Evolutionary conservation across 2,329 filamentous ascomycete genomes (phyloP).

Genomic region (Aspergillus pseudotamarii): DNA sequence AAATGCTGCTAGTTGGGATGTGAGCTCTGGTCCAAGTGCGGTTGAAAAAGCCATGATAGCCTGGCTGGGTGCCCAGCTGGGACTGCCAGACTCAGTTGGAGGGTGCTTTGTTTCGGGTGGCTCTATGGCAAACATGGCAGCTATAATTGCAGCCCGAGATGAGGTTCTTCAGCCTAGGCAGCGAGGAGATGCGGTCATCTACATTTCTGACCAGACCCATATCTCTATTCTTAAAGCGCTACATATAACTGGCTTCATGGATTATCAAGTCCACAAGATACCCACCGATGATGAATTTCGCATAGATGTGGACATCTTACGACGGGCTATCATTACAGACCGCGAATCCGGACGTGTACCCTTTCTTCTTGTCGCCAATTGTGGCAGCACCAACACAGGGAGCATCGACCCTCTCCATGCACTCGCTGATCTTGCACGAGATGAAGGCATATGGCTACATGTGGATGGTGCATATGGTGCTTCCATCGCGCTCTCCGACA

Average conservation of each 20-base stretch:
- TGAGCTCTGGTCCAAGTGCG: no score
- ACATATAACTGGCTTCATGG: slow-evolving; percentile 18
- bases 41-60: no score
- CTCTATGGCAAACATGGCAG: slow-evolving; percentile 27
- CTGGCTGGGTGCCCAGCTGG: no score
- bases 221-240: slow-evolving; percentile 18
- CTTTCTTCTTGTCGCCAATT: slow-evolving; percentile 23
- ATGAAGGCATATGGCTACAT: slow-evolving; percentile 26
- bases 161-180: slow-evolving; percentile 7
- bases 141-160: slow-evolving; percentile 23
- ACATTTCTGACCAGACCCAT: slow-evolving; percentile 24
- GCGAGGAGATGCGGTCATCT: slow-evolving; percentile 12
- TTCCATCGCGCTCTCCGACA: slow-evolving; percentile 20
- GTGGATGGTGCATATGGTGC: slow-evolving; percentile 28
- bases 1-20: no score
- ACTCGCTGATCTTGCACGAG: slow-evolving; percentile 12
- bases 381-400: slow-evolving; percentile 23
- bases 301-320: slow-evolving; percentile 2
- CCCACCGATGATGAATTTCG: slow-evolving; percentile 12
- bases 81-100: slow-evolving; percentile 4
- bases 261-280: slow-evolving; percentile 18
- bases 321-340: slow-evolving; percentile 11
- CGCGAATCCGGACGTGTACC: slow-evolving; percentile 7
- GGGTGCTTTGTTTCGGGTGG: slow-evolving; percentile 25
- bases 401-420: slow-evolving; percentile 23